These are phyloP conservation scores for Blastocystis sp. DNA, from an alignment of 352 stramenopile species.

Conservation along the genomic window DNA sequence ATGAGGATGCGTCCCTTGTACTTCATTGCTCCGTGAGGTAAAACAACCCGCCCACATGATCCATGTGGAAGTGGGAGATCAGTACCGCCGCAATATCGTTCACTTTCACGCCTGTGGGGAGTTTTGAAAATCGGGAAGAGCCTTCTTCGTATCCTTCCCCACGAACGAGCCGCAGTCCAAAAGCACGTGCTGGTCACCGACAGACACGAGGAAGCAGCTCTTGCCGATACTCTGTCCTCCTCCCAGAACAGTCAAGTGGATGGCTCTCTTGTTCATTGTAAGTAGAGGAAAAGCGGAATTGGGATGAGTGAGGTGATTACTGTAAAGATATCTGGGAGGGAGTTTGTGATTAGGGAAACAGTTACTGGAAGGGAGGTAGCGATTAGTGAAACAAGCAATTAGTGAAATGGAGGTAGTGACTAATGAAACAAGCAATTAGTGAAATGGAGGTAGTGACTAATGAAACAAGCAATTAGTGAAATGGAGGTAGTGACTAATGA, in stretches of 20 bases:
- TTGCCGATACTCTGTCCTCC: slow-evolving; percentile 59
- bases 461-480: no score
- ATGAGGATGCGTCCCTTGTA: slow-evolving; percentile 35
- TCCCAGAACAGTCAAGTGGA: slow-evolving; percentile 37
- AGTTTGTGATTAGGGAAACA: no score
- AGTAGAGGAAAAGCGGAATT: neutral
- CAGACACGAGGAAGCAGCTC: slow-evolving; percentile 63
- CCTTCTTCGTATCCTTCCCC: slow-evolving; percentile 60
- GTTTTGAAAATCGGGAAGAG: slow-evolving; percentile 47
- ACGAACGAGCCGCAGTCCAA: slow-evolving; percentile 50
- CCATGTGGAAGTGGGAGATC: slow-evolving; percentile 62
- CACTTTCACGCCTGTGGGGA: slow-evolving; percentile 34
- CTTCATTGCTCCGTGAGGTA: slow-evolving; percentile 58
- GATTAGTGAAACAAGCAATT: no score
- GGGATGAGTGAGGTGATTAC: no score
- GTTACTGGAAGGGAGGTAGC: no score
- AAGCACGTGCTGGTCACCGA: slow-evolving; percentile 17
- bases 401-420: no score
- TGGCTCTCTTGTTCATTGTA: neutral
- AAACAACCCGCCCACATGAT: slow-evolving; percentile 52
- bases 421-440: no score
- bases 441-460: no score
- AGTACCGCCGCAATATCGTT: slow-evolving; percentile 55
- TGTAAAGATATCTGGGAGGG: no score
- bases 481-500: no score